Conservation (phyloP, 2,329 filamentous ascomycete species). For the Aureobasidium mangrovei region DNA sequence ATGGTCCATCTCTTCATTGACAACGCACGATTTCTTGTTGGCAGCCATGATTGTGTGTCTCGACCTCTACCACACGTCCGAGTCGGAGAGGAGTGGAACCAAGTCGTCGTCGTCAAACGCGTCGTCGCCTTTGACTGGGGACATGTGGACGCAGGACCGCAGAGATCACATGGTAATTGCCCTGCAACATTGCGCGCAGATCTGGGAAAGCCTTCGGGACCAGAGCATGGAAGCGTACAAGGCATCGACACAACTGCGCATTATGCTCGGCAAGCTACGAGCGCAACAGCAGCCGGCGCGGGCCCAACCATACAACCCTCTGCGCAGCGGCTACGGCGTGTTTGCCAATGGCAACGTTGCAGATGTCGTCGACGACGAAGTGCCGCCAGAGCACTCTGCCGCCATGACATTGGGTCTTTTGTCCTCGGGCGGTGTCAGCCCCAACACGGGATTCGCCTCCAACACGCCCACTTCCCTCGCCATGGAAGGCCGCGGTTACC, state of each 20-base stretch:
- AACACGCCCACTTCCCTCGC: slow-evolving; percentile 11
- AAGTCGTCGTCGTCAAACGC: slow-evolving; percentile 18
- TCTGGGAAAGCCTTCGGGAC: slow-evolving; percentile 73
- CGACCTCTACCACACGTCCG: slow-evolving; percentile 65
- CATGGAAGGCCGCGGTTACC: slow-evolving; percentile 21
- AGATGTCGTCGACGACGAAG: slow-evolving; percentile 44
- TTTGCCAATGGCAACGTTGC: slow-evolving; percentile 25
- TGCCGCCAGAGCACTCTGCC: slow-evolving; percentile 52
- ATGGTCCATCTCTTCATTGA: slow-evolving; percentile 71
- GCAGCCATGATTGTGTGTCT: slow-evolving; percentile 77
- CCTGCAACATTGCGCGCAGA: slow-evolving; percentile 62
- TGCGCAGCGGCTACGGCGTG: slow-evolving; percentile 19
- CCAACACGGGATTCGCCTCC: slow-evolving; percentile 28
- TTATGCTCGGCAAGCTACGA: slow-evolving; percentile 75
- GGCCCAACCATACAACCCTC: too few relatives aligned
- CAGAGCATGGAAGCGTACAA: slow-evolving; percentile 86
- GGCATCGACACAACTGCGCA: slow-evolving; percentile 66
- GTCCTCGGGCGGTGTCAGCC: slow-evolving; percentile 52
- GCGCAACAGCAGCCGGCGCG: slow-evolving; percentile 29
- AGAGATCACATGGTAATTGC: slow-evolving; percentile 67
- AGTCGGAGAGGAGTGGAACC: slow-evolving; percentile 32
- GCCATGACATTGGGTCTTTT: slow-evolving; percentile 64
- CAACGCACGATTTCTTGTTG: slow-evolving; percentile 76
- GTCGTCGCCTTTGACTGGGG: slow-evolving; percentile 23
- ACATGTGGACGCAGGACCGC: slow-evolving; percentile 36